Conservation (phyloP, 805 yeast species). For the Yamadazyma ubonensis region DNA sequence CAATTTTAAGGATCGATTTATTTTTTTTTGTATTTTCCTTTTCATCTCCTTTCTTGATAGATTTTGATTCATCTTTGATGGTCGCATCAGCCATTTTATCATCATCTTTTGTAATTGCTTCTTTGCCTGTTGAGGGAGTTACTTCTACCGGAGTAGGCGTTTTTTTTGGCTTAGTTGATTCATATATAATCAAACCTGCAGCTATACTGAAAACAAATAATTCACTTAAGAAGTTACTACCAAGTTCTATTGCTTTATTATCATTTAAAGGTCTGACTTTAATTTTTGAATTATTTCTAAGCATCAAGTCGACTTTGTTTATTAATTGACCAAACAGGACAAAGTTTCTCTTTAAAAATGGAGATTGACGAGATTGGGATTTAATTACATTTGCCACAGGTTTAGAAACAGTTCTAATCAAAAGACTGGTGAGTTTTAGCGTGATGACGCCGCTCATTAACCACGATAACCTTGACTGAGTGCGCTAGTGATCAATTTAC, state of each 20-base stretch:
- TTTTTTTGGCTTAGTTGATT: slow-evolving; percentile 63
- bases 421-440: slow-evolving; percentile 66
- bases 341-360: slow-evolving; percentile 58
- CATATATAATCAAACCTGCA: slow-evolving; percentile 70
- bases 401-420: slow-evolving; percentile 73
- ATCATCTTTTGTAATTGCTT: not conserved
- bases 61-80: not conserved
- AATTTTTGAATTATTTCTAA: slow-evolving; percentile 55
- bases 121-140: not conserved
- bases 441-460: slow-evolving; percentile 72
- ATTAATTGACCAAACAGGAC: slow-evolving; percentile 69
- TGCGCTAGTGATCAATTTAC: no score
- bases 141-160: slow-evolving; percentile 52
- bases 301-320: slow-evolving; percentile 61
- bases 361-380: slow-evolving; percentile 72
- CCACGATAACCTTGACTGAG: no score
- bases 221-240: slow-evolving; percentile 78
- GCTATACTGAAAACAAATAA: slow-evolving; percentile 77
- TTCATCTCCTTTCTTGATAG: no score
- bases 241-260: slow-evolving; percentile 75
- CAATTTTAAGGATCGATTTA: no score
- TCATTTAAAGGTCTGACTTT: slow-evolving; percentile 78
- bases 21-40: no score
- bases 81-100: not conserved
- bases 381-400: slow-evolving; percentile 74